phyloP scores from a whole-genome alignment of 148 eudicot genomes.

The Selenicereus undatus region DNA sequence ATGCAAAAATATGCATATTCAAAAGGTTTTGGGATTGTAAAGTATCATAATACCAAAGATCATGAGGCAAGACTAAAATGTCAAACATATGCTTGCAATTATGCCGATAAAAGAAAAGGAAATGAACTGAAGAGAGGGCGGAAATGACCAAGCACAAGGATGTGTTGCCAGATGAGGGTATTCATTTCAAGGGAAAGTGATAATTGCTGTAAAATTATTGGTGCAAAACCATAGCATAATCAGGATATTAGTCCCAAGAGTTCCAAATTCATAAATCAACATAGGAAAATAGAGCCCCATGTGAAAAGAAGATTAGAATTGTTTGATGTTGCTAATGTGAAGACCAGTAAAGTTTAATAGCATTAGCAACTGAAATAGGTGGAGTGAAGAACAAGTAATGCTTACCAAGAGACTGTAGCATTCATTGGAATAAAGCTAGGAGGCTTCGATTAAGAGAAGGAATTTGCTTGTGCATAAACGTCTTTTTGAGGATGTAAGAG shows the following conservation, averaged over 20 bases:
- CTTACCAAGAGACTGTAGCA: background rate
- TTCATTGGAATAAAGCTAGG: no score
- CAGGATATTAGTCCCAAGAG: background rate
- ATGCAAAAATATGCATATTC: background rate
- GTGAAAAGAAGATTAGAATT: background rate
- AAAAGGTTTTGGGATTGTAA: background rate
- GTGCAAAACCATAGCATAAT: background rate
- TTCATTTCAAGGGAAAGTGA: background rate
- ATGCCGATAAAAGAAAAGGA: background rate
- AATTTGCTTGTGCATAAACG: no score
- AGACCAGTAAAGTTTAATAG: background rate
- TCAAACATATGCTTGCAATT: background rate
- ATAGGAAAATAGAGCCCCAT: background rate
- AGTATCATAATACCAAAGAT: background rate
- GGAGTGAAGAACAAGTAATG: background rate
- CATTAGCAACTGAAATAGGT: background rate
- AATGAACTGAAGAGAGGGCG: background rate
- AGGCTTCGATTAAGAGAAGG: no score
- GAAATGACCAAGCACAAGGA: background rate
- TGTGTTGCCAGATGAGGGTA: background rate
- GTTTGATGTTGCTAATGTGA: background rate
- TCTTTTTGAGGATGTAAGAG: no score
- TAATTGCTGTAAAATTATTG: no score
- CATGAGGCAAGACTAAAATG: no score
- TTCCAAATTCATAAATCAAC: background rate